Conservation (phyloP, 2,329 filamentous ascomycete genomes). For the Fusarium cicatricum region DNA sequence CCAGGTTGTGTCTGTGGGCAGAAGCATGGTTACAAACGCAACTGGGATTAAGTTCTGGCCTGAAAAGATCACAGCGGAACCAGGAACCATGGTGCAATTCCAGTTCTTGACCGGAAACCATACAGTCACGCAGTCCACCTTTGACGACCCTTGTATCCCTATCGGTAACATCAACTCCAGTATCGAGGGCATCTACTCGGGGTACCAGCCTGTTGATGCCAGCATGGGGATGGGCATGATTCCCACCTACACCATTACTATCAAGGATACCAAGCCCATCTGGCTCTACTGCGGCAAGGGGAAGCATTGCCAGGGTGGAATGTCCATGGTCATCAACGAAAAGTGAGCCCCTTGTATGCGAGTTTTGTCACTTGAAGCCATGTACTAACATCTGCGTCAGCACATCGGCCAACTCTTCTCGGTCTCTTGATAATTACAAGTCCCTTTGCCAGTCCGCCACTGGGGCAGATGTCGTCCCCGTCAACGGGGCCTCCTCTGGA, state of each 20-base stretch:
- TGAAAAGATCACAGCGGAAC: constrained; percentile 67
- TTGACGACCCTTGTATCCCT: constrained; percentile 74
- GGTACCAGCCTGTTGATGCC: constrained; percentile 70
- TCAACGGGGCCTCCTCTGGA: constrained; percentile 30
- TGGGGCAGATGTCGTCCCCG: constrained; percentile 42
- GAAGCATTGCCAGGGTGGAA: constrained; percentile 77
- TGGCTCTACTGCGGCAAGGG: constrained; percentile 83
- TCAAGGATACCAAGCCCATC: constrained; percentile 74
- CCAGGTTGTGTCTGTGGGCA: constrained; percentile 72
- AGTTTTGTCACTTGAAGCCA: background rate
- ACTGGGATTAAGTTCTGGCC: constrained; percentile 68
- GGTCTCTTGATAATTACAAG: constrained; percentile 61
- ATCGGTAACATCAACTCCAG: constrained; percentile 61
- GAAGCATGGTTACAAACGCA: constrained; percentile 58
- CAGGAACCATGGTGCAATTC: constrained; percentile 72
- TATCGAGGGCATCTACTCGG: constrained; percentile 69
- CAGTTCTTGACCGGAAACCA: constrained; percentile 76
- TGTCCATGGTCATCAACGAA: constrained; percentile 80
- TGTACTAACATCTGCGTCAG: constrained; percentile 38
- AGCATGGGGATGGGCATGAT: constrained; percentile 58
- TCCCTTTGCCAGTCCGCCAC: constrained; percentile 45
- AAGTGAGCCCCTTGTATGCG: constrained; percentile 58
- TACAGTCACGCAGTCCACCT: constrained; percentile 80
- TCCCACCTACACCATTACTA: constrained; percentile 74
- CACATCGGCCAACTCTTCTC: constrained; percentile 59